phyloP scores from a whole-genome alignment of 768 basidiomycete genomes.

The Nidularia sp. region DNA sequence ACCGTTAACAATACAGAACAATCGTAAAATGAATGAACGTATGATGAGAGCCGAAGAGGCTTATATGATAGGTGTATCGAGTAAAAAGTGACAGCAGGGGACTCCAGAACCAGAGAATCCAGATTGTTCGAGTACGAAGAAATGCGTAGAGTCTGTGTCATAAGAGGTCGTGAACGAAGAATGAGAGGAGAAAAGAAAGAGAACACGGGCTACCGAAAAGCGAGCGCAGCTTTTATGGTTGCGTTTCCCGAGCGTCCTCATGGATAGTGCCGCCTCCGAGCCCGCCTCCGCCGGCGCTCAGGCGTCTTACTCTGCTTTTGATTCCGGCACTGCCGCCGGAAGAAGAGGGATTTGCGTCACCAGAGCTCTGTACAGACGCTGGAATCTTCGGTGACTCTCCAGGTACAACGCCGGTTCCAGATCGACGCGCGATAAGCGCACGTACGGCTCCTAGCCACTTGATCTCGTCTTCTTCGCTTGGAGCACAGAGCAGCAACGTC shows the following conservation, averaged over 20 bases:
- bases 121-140: no score
- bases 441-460: conserved; percentile 96
- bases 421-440: conserved; percentile 79
- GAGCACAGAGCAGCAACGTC: conserved; percentile 85
- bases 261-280: conserved; percentile 8
- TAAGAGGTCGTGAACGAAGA: background rate
- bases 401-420: conserved; percentile 45
- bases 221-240: background rate
- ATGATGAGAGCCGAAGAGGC: no score
- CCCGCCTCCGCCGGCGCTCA: conserved; percentile 36
- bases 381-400: conserved; percentile 33
- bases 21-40: no score
- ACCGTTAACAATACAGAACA: no score
- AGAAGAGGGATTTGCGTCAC: background rate
- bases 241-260: conserved; percentile 9
- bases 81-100: no score
- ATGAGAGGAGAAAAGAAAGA: background rate
- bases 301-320: conserved; percentile 43
- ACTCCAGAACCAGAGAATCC: no score
- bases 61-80: no score
- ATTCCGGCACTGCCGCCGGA: conserved; percentile 21
- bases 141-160: background rate
- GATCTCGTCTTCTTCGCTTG: conserved; percentile 96
- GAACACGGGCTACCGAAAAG: background rate
- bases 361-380: conserved; percentile 2